A percentile compares a stretch with the other conserved stretches of the same genome.
These are phyloP conservation scores for Phytophthora sp. DNA, from an alignment of 352 stramenopile species.

Conservation along the genomic window DNA sequence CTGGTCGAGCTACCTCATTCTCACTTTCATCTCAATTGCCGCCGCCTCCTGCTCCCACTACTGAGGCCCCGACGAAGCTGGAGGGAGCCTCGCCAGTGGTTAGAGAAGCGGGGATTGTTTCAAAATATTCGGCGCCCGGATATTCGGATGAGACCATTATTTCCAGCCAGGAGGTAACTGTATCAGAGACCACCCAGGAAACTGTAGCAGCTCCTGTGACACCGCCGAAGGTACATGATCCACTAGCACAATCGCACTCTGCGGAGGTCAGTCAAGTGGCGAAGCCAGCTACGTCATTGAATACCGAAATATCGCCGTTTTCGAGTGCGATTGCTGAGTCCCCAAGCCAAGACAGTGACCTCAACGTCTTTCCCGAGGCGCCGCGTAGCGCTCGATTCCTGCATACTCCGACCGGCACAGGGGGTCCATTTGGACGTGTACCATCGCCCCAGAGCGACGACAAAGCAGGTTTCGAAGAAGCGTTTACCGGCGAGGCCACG, in stretches of 20 bases:
- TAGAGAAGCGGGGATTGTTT: constrained; percentile 6
- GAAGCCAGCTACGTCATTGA: constrained; percentile 16
- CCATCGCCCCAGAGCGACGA: constrained; percentile 29
- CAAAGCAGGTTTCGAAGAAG: constrained; percentile 13
- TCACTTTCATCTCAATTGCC: constrained; percentile 15
- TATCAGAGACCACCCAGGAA: constrained; percentile 1
- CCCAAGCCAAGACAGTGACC: constrained; percentile 17
- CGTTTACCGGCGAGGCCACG: constrained; percentile 10
- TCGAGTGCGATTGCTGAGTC: constrained; percentile 27
- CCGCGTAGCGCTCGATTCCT: constrained; percentile 37
- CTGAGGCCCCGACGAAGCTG: background rate
- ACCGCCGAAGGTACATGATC: background rate
- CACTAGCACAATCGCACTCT: constrained; percentile 3
- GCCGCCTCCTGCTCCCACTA: constrained; percentile 9
- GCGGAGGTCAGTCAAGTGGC: constrained; percentile 4
- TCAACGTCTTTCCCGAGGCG: constrained; percentile 34
- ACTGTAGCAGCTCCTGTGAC: background rate
- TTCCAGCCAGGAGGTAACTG: constrained; percentile 8
- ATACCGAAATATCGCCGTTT: constrained; percentile 27
- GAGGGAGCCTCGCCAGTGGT: background rate
- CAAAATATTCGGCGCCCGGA: background rate
- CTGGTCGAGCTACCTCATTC: constrained; percentile 15
- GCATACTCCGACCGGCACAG: constrained; percentile 42
- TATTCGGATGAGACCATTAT: constrained; percentile 12
- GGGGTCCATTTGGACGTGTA: constrained; percentile 37